These are phyloP conservation scores for Elsinoe arachidis DNA, from an alignment of 2,329 filamentous ascomycete species.

Conservation along the genomic window DNA sequence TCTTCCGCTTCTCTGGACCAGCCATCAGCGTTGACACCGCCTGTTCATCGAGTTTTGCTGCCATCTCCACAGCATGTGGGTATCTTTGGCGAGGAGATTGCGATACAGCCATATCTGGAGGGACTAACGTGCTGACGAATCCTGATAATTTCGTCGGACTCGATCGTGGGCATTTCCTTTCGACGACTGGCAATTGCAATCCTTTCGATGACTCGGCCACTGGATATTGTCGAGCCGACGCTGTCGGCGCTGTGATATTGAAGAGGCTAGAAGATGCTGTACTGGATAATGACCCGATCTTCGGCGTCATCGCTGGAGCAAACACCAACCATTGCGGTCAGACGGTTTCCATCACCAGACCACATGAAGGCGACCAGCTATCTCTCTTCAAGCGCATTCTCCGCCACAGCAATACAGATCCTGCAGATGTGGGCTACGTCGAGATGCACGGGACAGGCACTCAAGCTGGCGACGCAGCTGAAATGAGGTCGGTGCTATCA, in stretches of 20 bases:
- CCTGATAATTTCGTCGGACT: slow-evolving; percentile 22
- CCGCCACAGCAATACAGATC: slow-evolving; percentile 20
- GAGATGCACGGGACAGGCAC: slow-evolving; percentile 29
- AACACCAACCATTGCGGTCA: slow-evolving; percentile 23
- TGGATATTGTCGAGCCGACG: slow-evolving; percentile 26
- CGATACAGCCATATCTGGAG: slow-evolving; percentile 24
- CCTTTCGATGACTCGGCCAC: slow-evolving; percentile 22
- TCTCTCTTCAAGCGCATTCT: slow-evolving; percentile 17
- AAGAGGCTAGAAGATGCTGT: slow-evolving; percentile 27
- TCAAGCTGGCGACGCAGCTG: slow-evolving; percentile 25
- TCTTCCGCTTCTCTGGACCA: slow-evolving; percentile 22
- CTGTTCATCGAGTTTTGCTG: slow-evolving; percentile 22
- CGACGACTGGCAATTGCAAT: slow-evolving; percentile 17
- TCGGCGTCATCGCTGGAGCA: slow-evolving; percentile 20
- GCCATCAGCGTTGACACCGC: slow-evolving; percentile 24
- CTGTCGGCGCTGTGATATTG: slow-evolving; percentile 21
- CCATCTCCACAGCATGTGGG: slow-evolving; percentile 19
- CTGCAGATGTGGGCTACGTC: slow-evolving; percentile 21
- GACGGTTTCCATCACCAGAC: slow-evolving; percentile 22
- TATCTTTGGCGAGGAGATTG: slow-evolving; percentile 23
- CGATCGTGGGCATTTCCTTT: slow-evolving; percentile 21
- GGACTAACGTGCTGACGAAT: slow-evolving; percentile 23
- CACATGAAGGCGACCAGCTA: slow-evolving; percentile 19
- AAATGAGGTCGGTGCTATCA: slow-evolving; percentile 22
- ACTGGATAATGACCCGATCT: slow-evolving; percentile 26